These are phyloP conservation scores for Pythium sp. DNA, from an alignment of 352 stramenopile genomes.

Conservation along the genomic window DNA sequence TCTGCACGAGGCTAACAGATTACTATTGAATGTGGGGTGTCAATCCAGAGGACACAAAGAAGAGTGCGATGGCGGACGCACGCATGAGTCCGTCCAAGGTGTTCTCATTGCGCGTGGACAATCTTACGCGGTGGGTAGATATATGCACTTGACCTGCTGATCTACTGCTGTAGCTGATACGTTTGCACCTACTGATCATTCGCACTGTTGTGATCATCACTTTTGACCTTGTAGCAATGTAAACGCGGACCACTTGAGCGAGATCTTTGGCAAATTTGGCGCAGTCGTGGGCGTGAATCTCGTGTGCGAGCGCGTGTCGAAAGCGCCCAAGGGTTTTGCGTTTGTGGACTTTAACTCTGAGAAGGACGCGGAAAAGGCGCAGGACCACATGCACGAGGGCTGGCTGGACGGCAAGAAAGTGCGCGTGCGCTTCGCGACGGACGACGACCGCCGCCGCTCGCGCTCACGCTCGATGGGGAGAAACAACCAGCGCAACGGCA, in stretches of 20 bases:
- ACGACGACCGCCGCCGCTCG: slow-evolving; percentile 8
- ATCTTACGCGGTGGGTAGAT: slow-evolving; percentile 57
- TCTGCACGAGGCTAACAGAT: not conserved
- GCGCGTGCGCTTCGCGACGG: slow-evolving; percentile 36
- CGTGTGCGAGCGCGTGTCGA: slow-evolving; percentile 25
- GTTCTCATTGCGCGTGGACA: slow-evolving; percentile 64
- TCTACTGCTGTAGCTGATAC: not conserved
- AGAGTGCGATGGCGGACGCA: slow-evolving; percentile 5
- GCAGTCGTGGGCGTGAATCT: slow-evolving; percentile 55
- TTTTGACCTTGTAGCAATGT: slow-evolving; percentile 46
- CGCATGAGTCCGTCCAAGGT: slow-evolving; percentile 22
- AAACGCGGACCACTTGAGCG: slow-evolving; percentile 70
- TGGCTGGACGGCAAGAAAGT: slow-evolving; percentile 83
- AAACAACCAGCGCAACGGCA: slow-evolving; percentile 5
- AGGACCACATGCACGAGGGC: slow-evolving; percentile 80
- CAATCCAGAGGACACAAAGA: slow-evolving; percentile 2
- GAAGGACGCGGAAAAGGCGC: slow-evolving; percentile 52
- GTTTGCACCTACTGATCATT: not conserved
- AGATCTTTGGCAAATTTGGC: slow-evolving; percentile 89
- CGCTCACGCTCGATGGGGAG: not conserved
- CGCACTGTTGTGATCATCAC: not conserved
- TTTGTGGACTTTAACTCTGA: slow-evolving; percentile 55
- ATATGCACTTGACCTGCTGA: not conserved
- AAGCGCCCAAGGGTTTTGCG: slow-evolving; percentile 34
- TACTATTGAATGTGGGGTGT: not conserved